These are phyloP conservation scores for Pachyrhizus erosus DNA, from an alignment of 306 rosid species.

Conservation along the genomic window DNA sequence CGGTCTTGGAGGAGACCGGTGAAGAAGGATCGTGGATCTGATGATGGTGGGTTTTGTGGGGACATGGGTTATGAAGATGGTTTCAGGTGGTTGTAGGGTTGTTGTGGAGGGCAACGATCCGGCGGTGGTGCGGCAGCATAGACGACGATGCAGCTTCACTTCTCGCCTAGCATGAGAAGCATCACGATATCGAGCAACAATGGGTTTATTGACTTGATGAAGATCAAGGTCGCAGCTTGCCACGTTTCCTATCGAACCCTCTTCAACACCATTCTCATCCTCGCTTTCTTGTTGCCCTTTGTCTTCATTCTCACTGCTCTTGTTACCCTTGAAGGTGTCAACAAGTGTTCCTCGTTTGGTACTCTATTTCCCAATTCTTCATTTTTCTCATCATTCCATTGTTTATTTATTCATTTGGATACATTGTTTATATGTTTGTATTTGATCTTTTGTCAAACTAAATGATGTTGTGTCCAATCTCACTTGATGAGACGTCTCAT, in stretches of 20 bases:
- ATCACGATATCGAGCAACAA: conserved; percentile 99
- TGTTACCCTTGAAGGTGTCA: conserved; percentile 99
- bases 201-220: conserved; percentile 99
- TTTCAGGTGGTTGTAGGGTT: conserved; percentile 27
- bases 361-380: conserved; percentile 45
- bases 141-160: conserved; percentile 99
- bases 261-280: conserved; percentile 97
- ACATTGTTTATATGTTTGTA: background rate
- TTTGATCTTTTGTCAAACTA: background rate
- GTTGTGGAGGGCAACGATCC: conserved; percentile 49
- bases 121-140: conserved; percentile 70
- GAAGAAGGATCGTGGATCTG: conserved; percentile 58
- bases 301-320: conserved; percentile 99
- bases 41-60: conserved; percentile 45
- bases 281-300: conserved; percentile 95
- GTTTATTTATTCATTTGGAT: background rate
- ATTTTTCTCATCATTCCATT: background rate
- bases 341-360: conserved; percentile 99
- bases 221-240: conserved; percentile 99
- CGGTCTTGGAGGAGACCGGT: conserved; percentile 57
- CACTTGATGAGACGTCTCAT: background rate
- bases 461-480: background rate
- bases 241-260: conserved; percentile 97
- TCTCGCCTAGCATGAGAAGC: conserved; percentile 99
- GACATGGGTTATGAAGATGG: conserved; percentile 46